Evolutionary conservation across 106 monocot genomes (phyloP), one percentile per base, ranked within the genome.

Genomic region (Dendrobium chrysotoxum): DNA sequence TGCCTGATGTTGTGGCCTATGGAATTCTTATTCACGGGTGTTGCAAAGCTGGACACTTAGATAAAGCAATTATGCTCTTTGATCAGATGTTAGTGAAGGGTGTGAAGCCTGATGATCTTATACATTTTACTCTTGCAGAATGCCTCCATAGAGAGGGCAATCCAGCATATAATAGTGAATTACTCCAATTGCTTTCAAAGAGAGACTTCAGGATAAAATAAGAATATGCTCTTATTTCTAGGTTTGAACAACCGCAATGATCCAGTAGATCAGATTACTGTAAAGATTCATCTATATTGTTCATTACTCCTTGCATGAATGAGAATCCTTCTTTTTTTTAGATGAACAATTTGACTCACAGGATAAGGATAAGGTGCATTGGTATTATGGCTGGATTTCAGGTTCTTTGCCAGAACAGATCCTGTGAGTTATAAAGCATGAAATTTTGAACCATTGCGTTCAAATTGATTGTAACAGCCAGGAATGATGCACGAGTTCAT

Each of bases 1-100:
- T 89, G 77, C 92, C 92, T 84, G 89, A 92, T 84, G 85, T 89
- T 82, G 87, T 89, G 71, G 84, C 83, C 58, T 92, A 92, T 80
- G 81, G 83, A n/a, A 92, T 87, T 77, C 67, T 92, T 42, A 87
- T 92, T 50, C 83, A 53, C 72, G 86, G 87, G 15, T 84, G 40
- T 23, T 82, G 85, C 70, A 57, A 68, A 46, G 83, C 72, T 58
- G 89, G 87, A 64, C 86, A 84, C 81, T 47, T 82, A 31, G 45
- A 41, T 78, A 85, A 84, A 82, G 89, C 92, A 18, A 79, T 72
- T 53, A 82, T 80, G 82, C 75, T 92, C 1, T 86, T 87, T 82
- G 80, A 82, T 38, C 82, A 74, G 80, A 92, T 92, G 89, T 26
- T 92, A 50, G 80, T 81, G 17, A 84, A 88, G 44, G 86, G 89